Evolutionary conservation across 345 rosid species (phyloP).

Genomic region (Cardamine resedifolia): DNA sequence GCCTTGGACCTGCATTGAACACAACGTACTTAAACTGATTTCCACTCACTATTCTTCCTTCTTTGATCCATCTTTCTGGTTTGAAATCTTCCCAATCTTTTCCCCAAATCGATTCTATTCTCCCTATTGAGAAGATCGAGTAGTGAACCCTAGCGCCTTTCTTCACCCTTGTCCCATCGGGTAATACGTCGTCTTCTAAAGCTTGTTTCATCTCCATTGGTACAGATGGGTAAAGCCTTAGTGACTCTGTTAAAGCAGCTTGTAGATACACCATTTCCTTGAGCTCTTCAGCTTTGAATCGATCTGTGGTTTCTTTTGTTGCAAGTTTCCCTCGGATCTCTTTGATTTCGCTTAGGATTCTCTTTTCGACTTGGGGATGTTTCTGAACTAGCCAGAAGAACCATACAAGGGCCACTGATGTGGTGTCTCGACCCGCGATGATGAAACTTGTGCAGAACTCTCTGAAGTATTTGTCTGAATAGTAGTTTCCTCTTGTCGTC

Average conservation of each 20-base stretch:
- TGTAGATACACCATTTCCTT: slow-evolving; percentile 65
- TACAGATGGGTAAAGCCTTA: slow-evolving; percentile 72
- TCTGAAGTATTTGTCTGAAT: slow-evolving; percentile 50
- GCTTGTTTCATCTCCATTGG: slow-evolving; percentile 75
- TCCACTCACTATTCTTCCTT: slow-evolving; percentile 49
- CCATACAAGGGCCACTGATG: slow-evolving; percentile 73
- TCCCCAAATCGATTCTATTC: slow-evolving; percentile 65
- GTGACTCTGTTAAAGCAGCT: slow-evolving; percentile 72
- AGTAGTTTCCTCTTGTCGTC: slow-evolving; percentile 22
- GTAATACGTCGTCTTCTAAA: slow-evolving; percentile 55
- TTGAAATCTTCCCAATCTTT: slow-evolving; percentile 61
- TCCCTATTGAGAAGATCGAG: slow-evolving; percentile 55
- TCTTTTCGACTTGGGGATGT: slow-evolving; percentile 54
- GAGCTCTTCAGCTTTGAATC: slow-evolving; percentile 46
- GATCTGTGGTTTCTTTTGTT: background rate
- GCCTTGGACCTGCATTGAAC: slow-evolving; percentile 74
- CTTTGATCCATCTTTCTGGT: slow-evolving; percentile 76
- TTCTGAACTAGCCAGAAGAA: slow-evolving; percentile 69
- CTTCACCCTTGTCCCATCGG: slow-evolving; percentile 54
- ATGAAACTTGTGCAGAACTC: slow-evolving; percentile 72
- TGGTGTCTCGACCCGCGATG: slow-evolving; percentile 82
- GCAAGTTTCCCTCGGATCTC: slow-evolving; percentile 5
- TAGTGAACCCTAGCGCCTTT: slow-evolving; percentile 55
- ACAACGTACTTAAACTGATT: slow-evolving; percentile 75
- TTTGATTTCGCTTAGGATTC: slow-evolving; percentile 48